Conservation (phyloP, 805 yeast genomes). For the Candida ascalaphidarum region DNA sequence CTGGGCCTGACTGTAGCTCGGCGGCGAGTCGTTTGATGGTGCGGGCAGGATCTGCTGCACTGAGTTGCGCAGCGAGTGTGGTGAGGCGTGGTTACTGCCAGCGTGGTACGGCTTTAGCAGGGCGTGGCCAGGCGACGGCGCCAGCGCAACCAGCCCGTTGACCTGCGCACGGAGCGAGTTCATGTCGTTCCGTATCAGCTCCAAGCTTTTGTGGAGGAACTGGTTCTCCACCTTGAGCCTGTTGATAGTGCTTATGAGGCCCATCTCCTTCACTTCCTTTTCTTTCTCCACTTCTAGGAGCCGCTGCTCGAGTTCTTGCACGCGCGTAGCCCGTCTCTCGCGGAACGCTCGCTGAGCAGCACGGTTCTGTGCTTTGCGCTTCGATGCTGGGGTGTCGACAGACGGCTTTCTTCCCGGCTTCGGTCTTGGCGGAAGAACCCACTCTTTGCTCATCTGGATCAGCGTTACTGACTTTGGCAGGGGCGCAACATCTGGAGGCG, state of each 20-base stretch:
- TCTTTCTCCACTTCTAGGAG: conserved; percentile 61
- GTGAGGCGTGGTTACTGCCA: conserved; percentile 2
- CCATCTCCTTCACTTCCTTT: conserved; percentile 51
- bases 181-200: conserved; percentile 31
- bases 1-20: conserved; percentile 10
- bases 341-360: conserved; percentile 93
- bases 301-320: conserved; percentile 68
- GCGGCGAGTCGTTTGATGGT: conserved; percentile 41
- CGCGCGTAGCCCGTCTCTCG: conserved; percentile 76
- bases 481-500: no score
- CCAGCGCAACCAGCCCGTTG: conserved; percentile 1
- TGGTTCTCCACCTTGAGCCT: conserved; percentile 39
- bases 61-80: conserved; percentile 17
- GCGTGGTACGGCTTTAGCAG: background rate
- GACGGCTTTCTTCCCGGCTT: conserved; percentile 56
- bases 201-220: conserved; percentile 30
- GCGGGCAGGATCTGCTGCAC: conserved; percentile 48
- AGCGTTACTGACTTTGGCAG: no score
- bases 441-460: conserved; percentile 49
- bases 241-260: conserved; percentile 42
- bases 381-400: conserved; percentile 73
- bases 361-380: conserved; percentile 83
- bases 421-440: conserved; percentile 57
- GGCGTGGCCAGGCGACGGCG: conserved; percentile 1
- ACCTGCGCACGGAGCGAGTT: conserved; percentile 3